These are phyloP conservation scores for Misopates orontium DNA, from an alignment of 257 asterid genomes.

Conservation along the genomic window DNA sequence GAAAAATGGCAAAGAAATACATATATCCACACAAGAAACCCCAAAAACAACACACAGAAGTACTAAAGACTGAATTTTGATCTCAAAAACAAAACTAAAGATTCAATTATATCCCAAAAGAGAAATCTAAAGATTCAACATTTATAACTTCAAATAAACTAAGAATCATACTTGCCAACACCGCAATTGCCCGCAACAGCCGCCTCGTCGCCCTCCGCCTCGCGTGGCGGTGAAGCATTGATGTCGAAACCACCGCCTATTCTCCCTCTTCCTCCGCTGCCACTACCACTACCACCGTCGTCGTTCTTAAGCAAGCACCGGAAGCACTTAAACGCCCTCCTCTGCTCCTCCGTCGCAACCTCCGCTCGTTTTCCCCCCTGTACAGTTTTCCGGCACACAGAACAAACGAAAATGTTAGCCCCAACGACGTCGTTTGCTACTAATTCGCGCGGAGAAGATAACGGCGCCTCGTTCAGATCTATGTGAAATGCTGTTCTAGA, in stretches of 20 bases:
- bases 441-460: slow-evolving; percentile 63
- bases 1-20: too few relatives aligned
- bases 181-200: slow-evolving; percentile 36
- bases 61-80: too few relatives aligned
- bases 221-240: slow-evolving; percentile 71
- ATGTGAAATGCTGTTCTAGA: slow-evolving; percentile 55
- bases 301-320: slow-evolving; percentile 58
- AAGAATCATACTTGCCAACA: slow-evolving; percentile 50
- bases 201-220: slow-evolving; percentile 50
- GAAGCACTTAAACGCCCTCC: slow-evolving; percentile 60
- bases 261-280: slow-evolving; percentile 27
- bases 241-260: slow-evolving; percentile 60
- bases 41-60: slow-evolving; percentile 4
- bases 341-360: slow-evolving; percentile 36
- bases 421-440: slow-evolving; percentile 34
- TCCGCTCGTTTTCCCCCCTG: slow-evolving; percentile 40
- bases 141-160: slow-evolving; percentile 2
- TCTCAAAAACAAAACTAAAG: too few relatives aligned
- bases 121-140: not conserved
- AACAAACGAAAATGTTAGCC: slow-evolving; percentile 34
- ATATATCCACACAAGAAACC: not conserved
- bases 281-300: too few relatives aligned
- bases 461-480: slow-evolving; percentile 76
- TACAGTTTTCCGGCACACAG: slow-evolving; percentile 48
- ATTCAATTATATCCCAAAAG: not conserved